Evolutionary conservation across 805 yeast species (phyloP).

Genomic region (Lachancea lanzarotensis): DNA sequence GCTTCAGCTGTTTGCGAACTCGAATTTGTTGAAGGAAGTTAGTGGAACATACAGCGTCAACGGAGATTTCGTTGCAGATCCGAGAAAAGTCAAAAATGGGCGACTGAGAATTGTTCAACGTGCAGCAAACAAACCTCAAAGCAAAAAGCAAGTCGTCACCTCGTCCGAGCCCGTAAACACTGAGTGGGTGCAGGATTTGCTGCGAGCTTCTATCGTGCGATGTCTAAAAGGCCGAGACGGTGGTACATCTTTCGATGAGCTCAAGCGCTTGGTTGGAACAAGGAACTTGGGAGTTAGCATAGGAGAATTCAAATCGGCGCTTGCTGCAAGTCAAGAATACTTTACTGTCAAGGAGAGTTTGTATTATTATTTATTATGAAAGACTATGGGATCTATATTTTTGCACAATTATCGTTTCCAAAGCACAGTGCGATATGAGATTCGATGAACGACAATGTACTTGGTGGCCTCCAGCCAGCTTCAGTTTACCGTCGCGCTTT

Average conservation of each 20-base stretch:
- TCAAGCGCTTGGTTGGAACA: constrained; percentile 11
- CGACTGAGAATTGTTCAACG: constrained; percentile 16
- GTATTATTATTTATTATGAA: constrained; percentile 6
- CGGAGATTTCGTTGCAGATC: constrained; percentile 19
- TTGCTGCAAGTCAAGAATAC: constrained; percentile 11
- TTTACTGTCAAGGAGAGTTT: constrained; percentile 2
- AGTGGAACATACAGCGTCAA: constrained; percentile 14
- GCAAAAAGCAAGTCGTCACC: not conserved
- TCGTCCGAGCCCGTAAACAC: constrained; percentile 7
- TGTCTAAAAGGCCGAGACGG: constrained; percentile 15
- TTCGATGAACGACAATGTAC: too few species aligned
- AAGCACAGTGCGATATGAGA: too few species aligned
- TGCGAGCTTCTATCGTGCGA: constrained; percentile 24
- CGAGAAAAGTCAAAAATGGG: constrained; percentile 16
- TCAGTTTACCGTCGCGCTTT: too few species aligned
- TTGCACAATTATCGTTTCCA: too few species aligned
- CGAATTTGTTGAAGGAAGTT: constrained; percentile 12
- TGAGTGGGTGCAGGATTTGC: constrained; percentile 25
- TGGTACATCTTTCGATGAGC: constrained; percentile 11
- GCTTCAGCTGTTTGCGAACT: constrained; percentile 18
- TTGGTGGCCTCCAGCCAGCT: too few species aligned
- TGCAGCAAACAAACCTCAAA: not conserved
- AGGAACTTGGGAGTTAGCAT: constrained; percentile 24
- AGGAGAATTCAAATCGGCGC: constrained; percentile 31
- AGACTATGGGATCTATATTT: too few species aligned